Base-by-base conservation (phyloP, 768 basidiomycete species). In the Amanita fuliginea region DNA sequence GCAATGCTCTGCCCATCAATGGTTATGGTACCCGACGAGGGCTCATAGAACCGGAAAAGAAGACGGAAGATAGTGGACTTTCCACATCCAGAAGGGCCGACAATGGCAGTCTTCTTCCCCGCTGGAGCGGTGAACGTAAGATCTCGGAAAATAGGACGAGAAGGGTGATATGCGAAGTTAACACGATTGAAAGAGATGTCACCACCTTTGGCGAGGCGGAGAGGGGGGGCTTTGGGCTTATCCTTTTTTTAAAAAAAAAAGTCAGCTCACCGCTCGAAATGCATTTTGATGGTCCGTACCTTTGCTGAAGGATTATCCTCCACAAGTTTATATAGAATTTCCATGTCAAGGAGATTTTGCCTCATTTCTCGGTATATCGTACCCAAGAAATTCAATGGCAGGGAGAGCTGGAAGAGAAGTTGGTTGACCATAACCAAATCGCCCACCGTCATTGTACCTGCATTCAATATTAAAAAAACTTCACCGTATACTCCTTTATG, bases 391-490 rank as follows among this genome's bases (percentile, higher is more conserved):
- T 98, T 98, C 53, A 99, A 80, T 3, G 96, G 96, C 28, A 98
- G 69, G 0, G 93, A 96, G 0, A 99, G 71, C 60, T 99, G 96
- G 72, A 99, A 99, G 30, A 98, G 92, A 21, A 99, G 76, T 61
- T 97, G 95, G 64, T 99, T 99, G 57, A 96, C 86, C 95, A 99
- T 98, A 56, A 99, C 96, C 11, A 99, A 78, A 59, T 99, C 96
- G 6, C 96, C 96, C 19, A 99, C 78, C 3, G 94, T 96, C 95
- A 99, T 98, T 0, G 89, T 91, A 6, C 93, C 94, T 94, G 54
- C 10, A 24, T 9, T 26, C 36, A 21, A 53, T 39, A 52, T 41
- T 28, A 37, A 16, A 13, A n/a, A 33, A 41, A 37, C 1, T 24
- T 22, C 3, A 45, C 6, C 18, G 4, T 26, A 16, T 6, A n/a